Evolutionary conservation across 2,329 filamentous ascomycete genomes (phyloP), one percentile per base, ranked within the genome.

Genomic region (Bertia moriformis): DNA sequence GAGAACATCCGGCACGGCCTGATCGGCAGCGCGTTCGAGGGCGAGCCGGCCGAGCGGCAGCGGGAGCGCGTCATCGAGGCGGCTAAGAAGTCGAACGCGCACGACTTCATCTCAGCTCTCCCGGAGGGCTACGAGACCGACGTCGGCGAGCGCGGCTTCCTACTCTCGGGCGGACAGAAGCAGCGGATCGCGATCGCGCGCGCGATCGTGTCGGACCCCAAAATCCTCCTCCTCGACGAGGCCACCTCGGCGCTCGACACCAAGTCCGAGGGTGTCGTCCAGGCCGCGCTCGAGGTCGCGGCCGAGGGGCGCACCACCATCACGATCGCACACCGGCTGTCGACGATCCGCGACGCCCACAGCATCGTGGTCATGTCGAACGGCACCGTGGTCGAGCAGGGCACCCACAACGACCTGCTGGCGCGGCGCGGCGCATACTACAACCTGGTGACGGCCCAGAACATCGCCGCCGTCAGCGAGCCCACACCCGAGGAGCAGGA

Each of bases 131-230:
- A 81, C 46, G 62, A 71, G 2, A 78, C 76, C 0, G 57, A 62
- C 17, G 74, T 83, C 3, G 78, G 78, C 1, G 75, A 82, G 47
- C 66, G 69, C 12, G 78, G 78, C 0, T 71, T 74, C 5, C 75
- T 74, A 36, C 58, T 83, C 0, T 79, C 72, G 4, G 78, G 78
- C 5, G 78, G 78, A 1, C 78, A 83, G 48, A 67, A 76, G 39
- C 78, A 83, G 48, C 67, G 78, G 4, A 63, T 83, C 18, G 71
- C 76, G 2, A 81, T 83, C 44, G 78, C 78, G 2, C 66, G 77
- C 15, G 75, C 70, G 42, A 78, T 83, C 44, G 64, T 83, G 33
- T 73, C 73, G 17, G 61, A 77, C 40, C 76, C 78, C 0, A 62
- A 62, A 3, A 17, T 83, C 33, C 58, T 83, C 0, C 68, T 83